These are phyloP conservation scores for Chaetomium globosum DNA, from an alignment of 2,329 filamentous ascomycete species.

Conservation along the genomic window DNA sequence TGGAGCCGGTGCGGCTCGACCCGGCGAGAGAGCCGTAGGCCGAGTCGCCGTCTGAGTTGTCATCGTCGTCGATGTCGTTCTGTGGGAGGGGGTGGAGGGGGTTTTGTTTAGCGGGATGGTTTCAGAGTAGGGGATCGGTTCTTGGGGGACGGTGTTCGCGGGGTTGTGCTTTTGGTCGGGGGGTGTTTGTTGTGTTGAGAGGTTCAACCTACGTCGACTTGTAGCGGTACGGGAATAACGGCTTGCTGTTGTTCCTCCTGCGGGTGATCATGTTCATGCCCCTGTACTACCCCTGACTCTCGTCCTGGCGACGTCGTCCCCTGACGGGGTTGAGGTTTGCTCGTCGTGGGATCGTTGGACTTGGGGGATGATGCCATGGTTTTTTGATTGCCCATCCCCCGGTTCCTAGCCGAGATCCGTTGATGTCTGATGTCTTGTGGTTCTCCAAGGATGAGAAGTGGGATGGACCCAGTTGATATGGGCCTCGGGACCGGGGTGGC, in stretches of 20 bases:
- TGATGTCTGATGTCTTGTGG: not conserved
- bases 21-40: constrained; percentile 43
- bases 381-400: not conserved
- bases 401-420: not conserved
- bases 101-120: not conserved
- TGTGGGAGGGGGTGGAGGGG: constrained; percentile 5
- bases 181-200: not conserved
- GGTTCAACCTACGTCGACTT: constrained; percentile 24
- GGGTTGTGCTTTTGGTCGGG: not conserved
- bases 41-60: constrained; percentile 39
- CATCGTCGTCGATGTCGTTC: constrained; percentile 23
- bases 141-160: not conserved
- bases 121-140: not conserved
- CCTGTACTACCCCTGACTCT: not conserved
- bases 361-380: constrained; percentile 6
- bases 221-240: constrained; percentile 17
- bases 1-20: constrained; percentile 42
- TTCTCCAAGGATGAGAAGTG: not conserved
- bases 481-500: not conserved
- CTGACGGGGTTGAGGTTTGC: not conserved
- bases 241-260: constrained; percentile 1
- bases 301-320: not conserved
- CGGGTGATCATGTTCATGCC: not conserved
- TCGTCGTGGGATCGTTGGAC: constrained; percentile 6
- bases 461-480: constrained; percentile 26